These are phyloP conservation scores for Neofusicoccum sp. DNA, from an alignment of 2,329 filamentous ascomycete genomes.

Conservation along the genomic window DNA sequence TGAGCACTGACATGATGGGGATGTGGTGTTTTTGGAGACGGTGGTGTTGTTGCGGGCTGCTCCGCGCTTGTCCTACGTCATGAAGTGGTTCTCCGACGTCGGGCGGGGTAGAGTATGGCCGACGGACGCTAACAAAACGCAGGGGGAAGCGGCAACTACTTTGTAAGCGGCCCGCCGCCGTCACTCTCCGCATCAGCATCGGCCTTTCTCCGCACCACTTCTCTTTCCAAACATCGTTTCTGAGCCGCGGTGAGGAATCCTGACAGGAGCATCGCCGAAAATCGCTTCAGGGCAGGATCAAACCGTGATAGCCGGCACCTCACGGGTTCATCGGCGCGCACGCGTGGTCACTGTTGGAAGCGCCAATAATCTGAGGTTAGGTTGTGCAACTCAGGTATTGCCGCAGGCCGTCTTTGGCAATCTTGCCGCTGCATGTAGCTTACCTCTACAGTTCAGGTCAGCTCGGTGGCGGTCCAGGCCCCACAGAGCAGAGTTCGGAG, in stretches of 20 bases:
- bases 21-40: background rate
- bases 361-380: background rate
- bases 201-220: background rate
- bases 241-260: no score
- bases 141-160: background rate
- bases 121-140: background rate
- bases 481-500: background rate
- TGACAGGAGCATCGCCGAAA: no score
- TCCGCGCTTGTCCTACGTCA: background rate
- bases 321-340: background rate
- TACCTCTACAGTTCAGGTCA: background rate
- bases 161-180: background rate
- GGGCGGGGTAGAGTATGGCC: background rate
- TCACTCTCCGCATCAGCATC: background rate
- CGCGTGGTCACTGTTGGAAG: background rate
- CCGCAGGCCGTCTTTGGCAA: background rate
- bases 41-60: background rate
- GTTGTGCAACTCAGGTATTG: background rate
- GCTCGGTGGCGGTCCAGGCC: background rate
- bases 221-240: background rate
- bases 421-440: background rate
- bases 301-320: background rate
- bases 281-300: no score
- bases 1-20: conserved; percentile 14
- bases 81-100: background rate